A percentile compares a stretch with the other conserved stretches of the same genome.
These are phyloP conservation scores for Calonectria naviculata DNA, from an alignment of 2,329 filamentous ascomycete species.

Conservation along the genomic window DNA sequence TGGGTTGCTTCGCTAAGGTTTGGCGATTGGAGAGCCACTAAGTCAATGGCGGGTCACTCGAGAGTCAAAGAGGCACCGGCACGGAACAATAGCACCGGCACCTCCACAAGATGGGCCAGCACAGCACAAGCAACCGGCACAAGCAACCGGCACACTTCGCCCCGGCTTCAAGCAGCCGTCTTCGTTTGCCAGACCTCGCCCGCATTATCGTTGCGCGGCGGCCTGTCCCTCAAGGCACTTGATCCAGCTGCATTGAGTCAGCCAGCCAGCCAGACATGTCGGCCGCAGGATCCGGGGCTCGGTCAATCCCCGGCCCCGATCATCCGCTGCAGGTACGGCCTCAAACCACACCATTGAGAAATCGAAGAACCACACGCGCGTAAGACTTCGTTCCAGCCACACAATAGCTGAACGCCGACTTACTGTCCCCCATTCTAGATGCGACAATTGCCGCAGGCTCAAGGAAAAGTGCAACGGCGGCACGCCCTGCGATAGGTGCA, in stretches of 20 bases:
- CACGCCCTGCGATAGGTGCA: conserved; percentile 33
- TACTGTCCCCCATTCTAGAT: conserved; percentile 16
- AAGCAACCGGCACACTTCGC: background rate
- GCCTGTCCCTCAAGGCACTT: background rate
- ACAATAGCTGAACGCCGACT: background rate
- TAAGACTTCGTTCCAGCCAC: background rate
- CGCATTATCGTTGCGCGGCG: background rate
- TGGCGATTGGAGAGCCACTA: background rate
- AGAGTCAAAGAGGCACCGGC: background rate
- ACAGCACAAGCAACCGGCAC: background rate
- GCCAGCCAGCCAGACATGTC: background rate
- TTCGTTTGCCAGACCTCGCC: background rate
- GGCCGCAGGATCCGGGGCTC: background rate
- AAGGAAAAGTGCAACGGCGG: conserved; percentile 34
- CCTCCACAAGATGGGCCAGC: background rate
- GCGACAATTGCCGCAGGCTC: conserved; percentile 33
- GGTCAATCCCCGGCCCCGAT: background rate
- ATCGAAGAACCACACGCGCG: background rate
- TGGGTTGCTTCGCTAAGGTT: background rate
- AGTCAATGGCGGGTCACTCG: background rate
- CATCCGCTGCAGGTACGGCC: background rate
- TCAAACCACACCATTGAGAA: background rate
- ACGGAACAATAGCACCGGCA: conserved; percentile 2
- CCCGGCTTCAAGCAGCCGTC: background rate
- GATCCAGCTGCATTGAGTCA: background rate